Percentiles rank a stretch among this genome's conserved stretches.
Evolutionary conservation across 345 rosid genomes (phyloP).

Genomic region (Gossypium turneri): DNA sequence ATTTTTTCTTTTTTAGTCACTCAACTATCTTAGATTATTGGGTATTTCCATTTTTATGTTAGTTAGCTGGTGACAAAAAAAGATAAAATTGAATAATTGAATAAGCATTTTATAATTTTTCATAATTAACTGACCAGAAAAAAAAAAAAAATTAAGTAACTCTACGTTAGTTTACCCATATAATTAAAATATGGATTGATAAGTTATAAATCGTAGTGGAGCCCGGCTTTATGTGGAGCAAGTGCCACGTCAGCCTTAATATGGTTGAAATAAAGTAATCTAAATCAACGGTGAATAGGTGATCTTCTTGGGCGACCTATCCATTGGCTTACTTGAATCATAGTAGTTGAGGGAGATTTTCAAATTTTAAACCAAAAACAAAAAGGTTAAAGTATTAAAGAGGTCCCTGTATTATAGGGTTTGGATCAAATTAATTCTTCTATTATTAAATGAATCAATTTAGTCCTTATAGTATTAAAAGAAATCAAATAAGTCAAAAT

Average conservation of each 20-base stretch:
- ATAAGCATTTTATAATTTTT: too few species aligned
- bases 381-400: not conserved
- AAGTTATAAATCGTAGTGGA: not conserved
- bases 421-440: too few species aligned
- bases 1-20: too few species aligned
- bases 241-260: not conserved
- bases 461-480: too few species aligned
- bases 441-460: too few species aligned
- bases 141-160: too few species aligned
- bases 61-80: fast-evolving
- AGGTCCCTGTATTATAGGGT: too few species aligned
- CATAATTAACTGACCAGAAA: too few species aligned
- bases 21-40: too few species aligned
- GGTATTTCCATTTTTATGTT: fast-evolving
- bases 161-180: too few species aligned
- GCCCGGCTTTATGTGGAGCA: not conserved
- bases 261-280: not conserved
- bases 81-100: too few species aligned
- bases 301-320: not conserved
- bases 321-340: not conserved
- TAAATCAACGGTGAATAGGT: not conserved
- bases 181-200: not conserved
- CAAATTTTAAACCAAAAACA: not conserved
- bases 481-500: too few species aligned
- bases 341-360: not conserved